Percentiles rank a stretch among this genome's conserved stretches.
Evolutionary conservation across 1,139 yeast genomes (phyloP).

Genomic region (Yamadazyma epiphylla): DNA sequence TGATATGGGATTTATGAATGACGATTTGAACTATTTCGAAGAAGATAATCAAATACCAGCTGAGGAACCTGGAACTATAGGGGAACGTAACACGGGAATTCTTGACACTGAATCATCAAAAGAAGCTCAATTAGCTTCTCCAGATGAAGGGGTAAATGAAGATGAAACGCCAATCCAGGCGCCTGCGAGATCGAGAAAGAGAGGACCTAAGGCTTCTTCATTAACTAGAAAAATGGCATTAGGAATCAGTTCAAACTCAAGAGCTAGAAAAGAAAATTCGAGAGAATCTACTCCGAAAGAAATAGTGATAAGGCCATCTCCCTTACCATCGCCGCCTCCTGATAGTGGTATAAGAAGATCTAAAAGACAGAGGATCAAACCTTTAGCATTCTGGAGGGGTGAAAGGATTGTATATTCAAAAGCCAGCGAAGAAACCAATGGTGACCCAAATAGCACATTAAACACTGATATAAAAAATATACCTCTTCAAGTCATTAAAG

Average conservation of each 20-base stretch:
- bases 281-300: constrained; percentile 4
- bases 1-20: neutral
- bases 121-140: neutral
- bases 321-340: constrained; percentile 45
- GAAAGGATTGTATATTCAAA: constrained; percentile 67
- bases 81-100: neutral
- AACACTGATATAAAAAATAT: constrained; percentile 30
- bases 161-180: neutral
- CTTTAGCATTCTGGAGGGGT: constrained; percentile 83
- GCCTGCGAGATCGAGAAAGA: constrained; percentile 1
- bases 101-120: too few relatives aligned
- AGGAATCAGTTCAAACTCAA: constrained; percentile 16
- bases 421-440: constrained; percentile 35
- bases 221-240: constrained; percentile 43
- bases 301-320: constrained; percentile 23
- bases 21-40: neutral
- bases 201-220: constrained; percentile 13
- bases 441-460: constrained; percentile 33
- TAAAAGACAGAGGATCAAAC: constrained; percentile 61
- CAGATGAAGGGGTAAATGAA: constrained; percentile 1
- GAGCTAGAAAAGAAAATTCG: constrained; percentile 1
- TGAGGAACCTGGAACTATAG: neutral
- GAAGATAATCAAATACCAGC: neutral
- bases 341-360: constrained; percentile 51
- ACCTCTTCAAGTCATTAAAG: constrained; percentile 58